phyloP scores from a whole-genome alignment of 352 stramenopile species.

The Plasmopara viticola region DNA sequence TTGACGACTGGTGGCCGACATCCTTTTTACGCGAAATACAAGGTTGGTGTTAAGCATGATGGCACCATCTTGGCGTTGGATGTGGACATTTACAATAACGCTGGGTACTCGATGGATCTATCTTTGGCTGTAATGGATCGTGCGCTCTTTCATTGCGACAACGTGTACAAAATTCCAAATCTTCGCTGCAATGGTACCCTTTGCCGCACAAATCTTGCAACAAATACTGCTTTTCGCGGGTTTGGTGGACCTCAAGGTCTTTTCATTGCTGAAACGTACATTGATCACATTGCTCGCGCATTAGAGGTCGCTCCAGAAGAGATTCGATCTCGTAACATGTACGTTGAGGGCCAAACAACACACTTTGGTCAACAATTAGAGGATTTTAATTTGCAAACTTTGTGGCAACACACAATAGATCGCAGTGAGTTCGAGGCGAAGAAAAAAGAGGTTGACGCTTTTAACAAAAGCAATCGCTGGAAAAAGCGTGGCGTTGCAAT shows the following conservation, averaged over 20 bases:
- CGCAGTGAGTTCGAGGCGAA: constrained; percentile 71
- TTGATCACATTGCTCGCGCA: constrained; percentile 91
- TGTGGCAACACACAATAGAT: constrained; percentile 73
- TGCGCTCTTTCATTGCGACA: constrained; percentile 94
- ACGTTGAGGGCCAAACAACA: constrained; percentile 81
- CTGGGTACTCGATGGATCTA: constrained; percentile 92
- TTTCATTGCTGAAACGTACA: constrained; percentile 89
- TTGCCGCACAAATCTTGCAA: constrained; percentile 92
- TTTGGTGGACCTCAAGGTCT: constrained; percentile 94
- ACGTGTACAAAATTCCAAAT: constrained; percentile 91
- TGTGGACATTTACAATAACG: constrained; percentile 93
- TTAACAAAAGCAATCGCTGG: constrained; percentile 89
- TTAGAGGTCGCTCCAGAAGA: constrained; percentile 64
- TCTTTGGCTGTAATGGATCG: constrained; percentile 92
- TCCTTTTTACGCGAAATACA: constrained; percentile 93
- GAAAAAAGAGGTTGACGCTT: constrained; percentile 61
- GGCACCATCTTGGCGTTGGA: constrained; percentile 88
- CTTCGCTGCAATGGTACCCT: constrained; percentile 82
- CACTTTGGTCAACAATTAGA: constrained; percentile 91
- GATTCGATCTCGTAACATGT: constrained; percentile 90
- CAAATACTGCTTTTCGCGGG: constrained; percentile 94
- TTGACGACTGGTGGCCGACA: constrained; percentile 89
- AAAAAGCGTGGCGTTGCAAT: constrained; percentile 88
- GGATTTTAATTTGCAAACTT: constrained; percentile 86
- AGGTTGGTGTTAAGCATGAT: constrained; percentile 75